Evolutionary conservation across 2,329 filamentous ascomycete species (phyloP).

Genomic region (Chrysoporthe austroafricana): DNA sequence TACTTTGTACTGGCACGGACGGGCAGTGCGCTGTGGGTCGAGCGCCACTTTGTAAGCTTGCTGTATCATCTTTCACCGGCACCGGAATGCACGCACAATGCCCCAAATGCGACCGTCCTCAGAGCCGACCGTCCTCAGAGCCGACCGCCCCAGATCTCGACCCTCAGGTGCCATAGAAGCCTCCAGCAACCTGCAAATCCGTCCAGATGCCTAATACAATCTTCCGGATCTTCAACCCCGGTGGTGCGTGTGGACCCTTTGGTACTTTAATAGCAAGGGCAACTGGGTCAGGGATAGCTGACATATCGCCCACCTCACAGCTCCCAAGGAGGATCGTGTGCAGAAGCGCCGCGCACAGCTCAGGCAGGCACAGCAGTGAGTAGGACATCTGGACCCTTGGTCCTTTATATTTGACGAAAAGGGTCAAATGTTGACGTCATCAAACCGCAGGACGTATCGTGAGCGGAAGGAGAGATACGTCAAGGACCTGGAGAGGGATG

Average conservation of each 20-base stretch:
- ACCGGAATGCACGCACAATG: background rate
- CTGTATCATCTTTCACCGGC: background rate
- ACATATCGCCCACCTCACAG: conserved; percentile 23
- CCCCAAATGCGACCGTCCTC: background rate
- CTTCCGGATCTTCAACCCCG: conserved; percentile 42
- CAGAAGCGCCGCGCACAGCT: conserved; percentile 37
- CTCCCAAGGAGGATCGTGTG: conserved; percentile 33
- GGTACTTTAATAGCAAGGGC: background rate
- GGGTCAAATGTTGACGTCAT: background rate
- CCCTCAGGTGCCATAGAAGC: no score
- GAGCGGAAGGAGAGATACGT: conserved; percentile 38
- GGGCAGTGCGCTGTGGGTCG: background rate
- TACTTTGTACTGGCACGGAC: no score
- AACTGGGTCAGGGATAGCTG: background rate
- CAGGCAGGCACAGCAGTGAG: conserved; percentile 37
- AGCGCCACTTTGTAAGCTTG: no score
- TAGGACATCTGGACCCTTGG: background rate
- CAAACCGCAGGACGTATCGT: conserved; percentile 34
- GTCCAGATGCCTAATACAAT: conserved; percentile 31
- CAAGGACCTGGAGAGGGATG: conserved; percentile 35
- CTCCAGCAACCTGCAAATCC: background rate
- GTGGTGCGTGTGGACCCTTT: conserved; percentile 30
- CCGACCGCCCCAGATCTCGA: no score
- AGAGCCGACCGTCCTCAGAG: no score
- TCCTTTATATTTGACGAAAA: background rate